These are phyloP conservation scores for Kodamaea jinghongensis DNA, from an alignment of 805 yeast species.

Conservation along the genomic window DNA sequence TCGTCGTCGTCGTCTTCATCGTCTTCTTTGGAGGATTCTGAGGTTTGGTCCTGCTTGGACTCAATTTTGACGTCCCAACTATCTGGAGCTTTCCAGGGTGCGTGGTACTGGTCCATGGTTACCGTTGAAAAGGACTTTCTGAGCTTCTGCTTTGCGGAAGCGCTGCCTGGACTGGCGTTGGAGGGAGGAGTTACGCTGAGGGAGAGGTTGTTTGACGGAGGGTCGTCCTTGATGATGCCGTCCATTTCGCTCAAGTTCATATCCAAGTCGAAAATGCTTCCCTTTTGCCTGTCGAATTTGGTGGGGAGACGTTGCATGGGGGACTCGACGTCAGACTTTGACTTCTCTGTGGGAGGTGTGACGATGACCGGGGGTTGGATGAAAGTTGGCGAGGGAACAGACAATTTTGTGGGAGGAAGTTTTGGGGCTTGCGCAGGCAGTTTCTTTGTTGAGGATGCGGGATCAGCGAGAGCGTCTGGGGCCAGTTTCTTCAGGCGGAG, in stretches of 20 bases:
- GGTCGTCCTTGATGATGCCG: conserved; percentile 41
- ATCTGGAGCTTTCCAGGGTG: conserved; percentile 46
- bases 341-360: conserved; percentile 5
- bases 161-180: conserved; percentile 2
- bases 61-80: conserved; percentile 46
- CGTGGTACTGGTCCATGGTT: conserved; percentile 7
- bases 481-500: no score
- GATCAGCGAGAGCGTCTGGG: no score
- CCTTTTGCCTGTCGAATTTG: conserved; percentile 1
- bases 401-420: neutral
- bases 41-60: neutral
- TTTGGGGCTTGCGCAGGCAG: no score
- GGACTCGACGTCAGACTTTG: conserved; percentile 2
- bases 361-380: conserved; percentile 5
- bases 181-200: conserved; percentile 3
- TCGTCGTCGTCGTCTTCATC: neutral
- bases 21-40: conserved; percentile 1
- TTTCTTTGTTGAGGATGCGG: no score
- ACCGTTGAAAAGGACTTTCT: conserved; percentile 10
- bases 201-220: neutral
- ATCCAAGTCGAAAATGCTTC: conserved; percentile 36
- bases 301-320: neutral
- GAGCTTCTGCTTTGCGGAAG: conserved; percentile 1
- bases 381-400: conserved; percentile 7
- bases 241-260: conserved; percentile 50